These are phyloP conservation scores for Aspergillus ellipticus DNA, from an alignment of 495 filamentous ascomycete species.

Conservation along the genomic window DNA sequence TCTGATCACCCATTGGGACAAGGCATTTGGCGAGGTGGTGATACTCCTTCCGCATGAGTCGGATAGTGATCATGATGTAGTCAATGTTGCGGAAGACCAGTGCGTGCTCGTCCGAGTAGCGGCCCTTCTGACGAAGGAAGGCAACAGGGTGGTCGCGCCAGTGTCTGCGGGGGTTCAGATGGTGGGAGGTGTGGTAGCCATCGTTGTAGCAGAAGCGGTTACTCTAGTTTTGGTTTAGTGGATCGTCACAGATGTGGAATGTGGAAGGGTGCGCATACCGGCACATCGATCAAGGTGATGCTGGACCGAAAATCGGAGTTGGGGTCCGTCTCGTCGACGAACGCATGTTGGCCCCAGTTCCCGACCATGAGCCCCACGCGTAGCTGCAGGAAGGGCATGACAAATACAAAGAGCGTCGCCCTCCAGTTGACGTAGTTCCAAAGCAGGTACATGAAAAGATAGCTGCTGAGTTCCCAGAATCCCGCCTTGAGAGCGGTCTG, in stretches of 20 bases:
- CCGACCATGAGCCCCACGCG: conserved; percentile 67
- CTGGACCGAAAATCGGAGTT: conserved; percentile 67
- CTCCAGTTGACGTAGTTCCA: conserved; percentile 43
- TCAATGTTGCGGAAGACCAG: conserved; percentile 71
- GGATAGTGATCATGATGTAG: conserved; percentile 63
- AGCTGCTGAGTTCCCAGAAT: conserved; percentile 56
- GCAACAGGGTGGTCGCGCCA: conserved; percentile 69
- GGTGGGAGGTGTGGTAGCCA: conserved; percentile 75
- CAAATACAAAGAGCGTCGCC: conserved; percentile 55
- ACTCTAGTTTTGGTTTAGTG: conserved; percentile 39
- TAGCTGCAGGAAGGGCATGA: conserved; percentile 58
- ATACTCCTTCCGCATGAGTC: conserved; percentile 60
- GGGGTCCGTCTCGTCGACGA: conserved; percentile 65
- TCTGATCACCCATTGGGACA: conserved; percentile 67
- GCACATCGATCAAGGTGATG: conserved; percentile 69
- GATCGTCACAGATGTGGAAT: neutral
- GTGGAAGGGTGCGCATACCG: conserved; percentile 45
- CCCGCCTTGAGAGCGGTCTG: conserved; percentile 47
- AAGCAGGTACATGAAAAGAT: conserved; percentile 44
- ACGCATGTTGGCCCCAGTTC: conserved; percentile 74
- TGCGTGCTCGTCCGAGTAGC: conserved; percentile 56
- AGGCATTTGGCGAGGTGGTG: conserved; percentile 57
- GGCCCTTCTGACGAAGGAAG: conserved; percentile 59
- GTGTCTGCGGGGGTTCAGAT: conserved; percentile 68
- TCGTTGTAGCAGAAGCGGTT: conserved; percentile 76